Evolutionary conservation across 257 asterid species (phyloP), one percentile per base, ranked within the genome.

Genomic region (Nicotiana tomentosiformis): DNA sequence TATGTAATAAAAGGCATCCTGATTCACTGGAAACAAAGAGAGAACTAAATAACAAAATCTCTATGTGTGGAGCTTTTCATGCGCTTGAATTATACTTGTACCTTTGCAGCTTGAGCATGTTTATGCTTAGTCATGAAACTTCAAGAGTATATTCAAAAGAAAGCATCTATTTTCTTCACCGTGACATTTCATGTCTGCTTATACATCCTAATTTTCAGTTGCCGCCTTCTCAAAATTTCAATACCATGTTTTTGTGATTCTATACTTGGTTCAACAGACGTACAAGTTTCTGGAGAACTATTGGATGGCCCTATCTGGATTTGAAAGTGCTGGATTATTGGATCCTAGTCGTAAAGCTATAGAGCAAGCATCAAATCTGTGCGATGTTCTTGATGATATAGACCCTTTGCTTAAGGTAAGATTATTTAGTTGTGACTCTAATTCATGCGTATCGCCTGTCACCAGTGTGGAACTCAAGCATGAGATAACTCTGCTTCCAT

Each of bases 241-340:
- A n/a, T 20, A 20, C 32, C 12, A 20, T 20, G 15, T 8, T 61
- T 20, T n/a, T 61, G 15, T 61, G 32, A 61, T 20, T 61, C 64
- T 58, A 18, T 58, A 20, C 70, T 65, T 58, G 23, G 81, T 81
- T 87, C 66, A 17, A 20, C 66, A 95, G 98, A 94, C 91, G 79
- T 90, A 91, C 90, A 95, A 89, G 81, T 92, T 90, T 86, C 88
- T 92, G 55, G 99, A 95, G 87, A 92, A 95, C 86, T 95, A 95
- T 84, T 97, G 90, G 88, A 91, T 94, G 86, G 97, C 99, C 83
- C 91, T 95, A 51, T 90, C 90, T 84, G 98, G 99, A 88, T 95
- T 95, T 89, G 97, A 93, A 90, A 97, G 97, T 84, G 98, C 98
- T 87, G 93, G 96, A 61, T 80, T 89, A 53, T 90, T 87, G 90